These are phyloP conservation scores for Globisporangium spinosum DNA, from an alignment of 352 stramenopile genomes.

Conservation along the genomic window DNA sequence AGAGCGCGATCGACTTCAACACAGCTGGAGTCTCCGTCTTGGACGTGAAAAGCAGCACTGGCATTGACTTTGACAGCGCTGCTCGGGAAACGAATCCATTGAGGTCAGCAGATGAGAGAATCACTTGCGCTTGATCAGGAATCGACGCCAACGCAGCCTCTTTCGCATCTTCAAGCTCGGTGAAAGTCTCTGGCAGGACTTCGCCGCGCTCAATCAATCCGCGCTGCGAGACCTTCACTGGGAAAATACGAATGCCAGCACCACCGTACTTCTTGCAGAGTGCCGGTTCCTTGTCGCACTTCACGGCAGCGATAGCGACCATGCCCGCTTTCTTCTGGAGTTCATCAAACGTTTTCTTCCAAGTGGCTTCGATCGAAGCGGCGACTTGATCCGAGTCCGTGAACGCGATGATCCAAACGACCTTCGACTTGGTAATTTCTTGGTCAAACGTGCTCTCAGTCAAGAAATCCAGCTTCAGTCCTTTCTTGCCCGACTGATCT, in stretches of 20 bases:
- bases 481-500: background rate
- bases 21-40: slow-evolving; percentile 49
- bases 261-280: slow-evolving; percentile 53
- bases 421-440: slow-evolving; percentile 41
- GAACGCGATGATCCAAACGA: slow-evolving; percentile 69
- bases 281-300: slow-evolving; percentile 39
- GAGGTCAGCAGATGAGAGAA: slow-evolving; percentile 49
- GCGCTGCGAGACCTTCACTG: slow-evolving; percentile 27
- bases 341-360: slow-evolving; percentile 44
- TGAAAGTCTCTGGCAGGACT: slow-evolving; percentile 35
- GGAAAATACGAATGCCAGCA: slow-evolving; percentile 50
- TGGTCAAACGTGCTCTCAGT: slow-evolving; percentile 44
- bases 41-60: slow-evolving; percentile 57
- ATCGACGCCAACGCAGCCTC: slow-evolving; percentile 44
- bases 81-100: slow-evolving; percentile 52
- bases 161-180: slow-evolving; percentile 45
- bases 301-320: slow-evolving; percentile 51
- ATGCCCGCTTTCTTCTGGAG: slow-evolving; percentile 59
- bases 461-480: slow-evolving; percentile 33
- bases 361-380: slow-evolving; percentile 29
- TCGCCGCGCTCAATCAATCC: slow-evolving; percentile 35
- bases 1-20: slow-evolving; percentile 58
- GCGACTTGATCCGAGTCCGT: slow-evolving; percentile 37
- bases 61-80: slow-evolving; percentile 34
- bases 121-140: slow-evolving; percentile 37